Base-by-base conservation (phyloP, 2,329 filamentous ascomycete genomes). In the Byssochlamys sp. region DNA sequence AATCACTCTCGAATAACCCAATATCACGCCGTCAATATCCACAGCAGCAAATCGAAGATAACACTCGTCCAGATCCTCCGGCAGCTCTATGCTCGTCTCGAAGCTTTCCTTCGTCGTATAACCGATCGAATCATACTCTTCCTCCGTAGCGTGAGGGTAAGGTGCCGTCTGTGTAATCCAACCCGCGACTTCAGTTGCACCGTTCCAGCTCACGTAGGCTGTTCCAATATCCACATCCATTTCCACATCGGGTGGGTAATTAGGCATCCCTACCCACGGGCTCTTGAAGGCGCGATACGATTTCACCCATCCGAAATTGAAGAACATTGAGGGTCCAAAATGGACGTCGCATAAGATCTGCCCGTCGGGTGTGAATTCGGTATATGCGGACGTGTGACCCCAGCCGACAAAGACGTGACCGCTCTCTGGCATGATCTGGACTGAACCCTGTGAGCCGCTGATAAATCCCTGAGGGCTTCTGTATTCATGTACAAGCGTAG, bases 211-310 rank as follows among this genome's bases (percentile, higher is more conserved):
- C 1, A 74, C 73, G 53, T 74, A 75, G 3, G 77, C 39, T 19
- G n/a, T 45, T 45, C 14, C 62, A 1, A 61, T 59, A 3, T 65
- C 60, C 7, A 63, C 60, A 57, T 69, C 53, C 68, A 73, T 58
- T 3, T 56, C 61, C 9, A 60, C 61, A 1, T 58, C 58, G 3
- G 66, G 65, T 2, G 51, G 53, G 19, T 74, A 77, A n/a, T 67
- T 71, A 0, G 81, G 80, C 10, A 71, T 66, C 0, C 78, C 80
- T 2, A 75, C 74, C 80, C 82, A 86, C 56, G 77, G 71, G 61
- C 74, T 78, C 63, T 80, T 81, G 67, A 79, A 80, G 2, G 76
- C 77, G 31, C 82, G 77, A 62, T 85, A 85, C 55, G 78, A 81
- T 63, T 79, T 75, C 2, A 80, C 75, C 14, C 66, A 60, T 2